These are phyloP conservation scores for Nicotiana tabacum DNA, from an alignment of 257 asterid species.

Conservation along the genomic window DNA sequence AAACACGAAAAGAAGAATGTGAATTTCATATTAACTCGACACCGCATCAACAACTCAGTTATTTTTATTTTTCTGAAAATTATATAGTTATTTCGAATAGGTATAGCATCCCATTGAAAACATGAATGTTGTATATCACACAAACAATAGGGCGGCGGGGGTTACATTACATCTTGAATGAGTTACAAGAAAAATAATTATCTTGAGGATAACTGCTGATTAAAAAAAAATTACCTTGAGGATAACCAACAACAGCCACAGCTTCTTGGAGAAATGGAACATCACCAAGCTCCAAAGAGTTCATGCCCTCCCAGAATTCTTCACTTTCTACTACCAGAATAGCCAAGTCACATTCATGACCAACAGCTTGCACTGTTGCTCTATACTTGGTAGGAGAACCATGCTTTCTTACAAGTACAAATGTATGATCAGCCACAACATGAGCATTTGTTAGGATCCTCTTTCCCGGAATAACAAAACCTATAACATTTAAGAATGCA, in stretches of 20 bases:
- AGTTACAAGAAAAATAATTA: constrained; percentile 20
- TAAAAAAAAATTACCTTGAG: constrained; percentile 65
- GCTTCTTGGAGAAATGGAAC: constrained; percentile 97
- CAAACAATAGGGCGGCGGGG: neutral
- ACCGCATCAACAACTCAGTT: neutral
- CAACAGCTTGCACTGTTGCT: constrained; percentile 85
- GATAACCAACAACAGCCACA: constrained; percentile 95
- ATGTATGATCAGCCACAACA: constrained; percentile 96
- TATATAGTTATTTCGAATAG: neutral
- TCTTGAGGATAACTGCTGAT: constrained; percentile 82
- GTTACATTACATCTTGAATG: neutral
- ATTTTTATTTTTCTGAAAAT: too few species aligned
- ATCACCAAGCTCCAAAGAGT: constrained; percentile 75
- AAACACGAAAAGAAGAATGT: neutral
- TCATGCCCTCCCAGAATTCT: constrained; percentile 92
- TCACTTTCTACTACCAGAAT: constrained; percentile 70
- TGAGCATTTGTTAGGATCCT: constrained; percentile 94
- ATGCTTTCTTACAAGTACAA: constrained; percentile 91
- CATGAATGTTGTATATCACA: neutral
- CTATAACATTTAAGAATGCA: constrained; percentile 27
- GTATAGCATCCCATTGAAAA: neutral
- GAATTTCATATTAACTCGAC: neutral
- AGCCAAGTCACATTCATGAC: constrained; percentile 97
- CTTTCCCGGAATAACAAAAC: constrained; percentile 76
- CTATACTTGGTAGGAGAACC: constrained; percentile 87